A percentile compares a stretch with the other conserved stretches of the same genome.
Conservation (phyloP, 495 filamentous ascomycete genomes). For the Penicillium fimorum region DNA sequence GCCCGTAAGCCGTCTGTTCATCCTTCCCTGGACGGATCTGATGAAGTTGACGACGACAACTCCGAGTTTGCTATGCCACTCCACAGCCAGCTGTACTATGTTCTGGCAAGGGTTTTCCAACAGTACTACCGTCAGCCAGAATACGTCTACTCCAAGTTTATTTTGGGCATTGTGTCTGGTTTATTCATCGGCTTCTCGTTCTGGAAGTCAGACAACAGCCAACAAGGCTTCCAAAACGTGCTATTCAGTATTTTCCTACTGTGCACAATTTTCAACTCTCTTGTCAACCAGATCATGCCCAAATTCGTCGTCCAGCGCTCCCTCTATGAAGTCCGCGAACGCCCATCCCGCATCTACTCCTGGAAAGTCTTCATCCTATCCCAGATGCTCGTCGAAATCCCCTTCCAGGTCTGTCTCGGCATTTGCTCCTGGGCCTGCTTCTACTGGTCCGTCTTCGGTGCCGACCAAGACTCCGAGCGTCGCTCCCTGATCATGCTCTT, state of each 20-base stretch:
- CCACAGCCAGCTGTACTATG: constrained; percentile 43
- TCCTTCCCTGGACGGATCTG: not conserved
- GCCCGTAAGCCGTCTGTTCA: constrained; percentile 27
- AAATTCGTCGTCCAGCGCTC: constrained; percentile 47
- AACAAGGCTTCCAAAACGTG: constrained; percentile 78
- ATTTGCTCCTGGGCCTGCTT: constrained; percentile 46
- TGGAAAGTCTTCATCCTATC: constrained; percentile 54
- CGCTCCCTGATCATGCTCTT: constrained; percentile 53
- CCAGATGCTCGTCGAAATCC: constrained; percentile 51
- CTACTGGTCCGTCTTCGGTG: constrained; percentile 48
- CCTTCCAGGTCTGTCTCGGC: constrained; percentile 45
- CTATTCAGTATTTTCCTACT: constrained; percentile 83
- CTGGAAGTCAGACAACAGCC: constrained; percentile 62
- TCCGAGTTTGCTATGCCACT: constrained; percentile 54
- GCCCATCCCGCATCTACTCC: constrained; percentile 48
- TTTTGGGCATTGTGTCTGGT: constrained; percentile 47
- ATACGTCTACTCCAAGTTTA: constrained; percentile 50
- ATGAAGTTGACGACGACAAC: constrained; percentile 20
- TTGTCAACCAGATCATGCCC: constrained; percentile 60
- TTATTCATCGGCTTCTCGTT: constrained; percentile 91
- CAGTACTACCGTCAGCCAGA: constrained; percentile 53
- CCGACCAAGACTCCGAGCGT: constrained; percentile 38
- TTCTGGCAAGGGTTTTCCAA: constrained; percentile 45
- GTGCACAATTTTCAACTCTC: constrained; percentile 67
- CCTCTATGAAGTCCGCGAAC: constrained; percentile 52